Evolutionary conservation across 169 alveolate genomes (phyloP).

Genomic region (Cryptosporidium sp.): DNA sequence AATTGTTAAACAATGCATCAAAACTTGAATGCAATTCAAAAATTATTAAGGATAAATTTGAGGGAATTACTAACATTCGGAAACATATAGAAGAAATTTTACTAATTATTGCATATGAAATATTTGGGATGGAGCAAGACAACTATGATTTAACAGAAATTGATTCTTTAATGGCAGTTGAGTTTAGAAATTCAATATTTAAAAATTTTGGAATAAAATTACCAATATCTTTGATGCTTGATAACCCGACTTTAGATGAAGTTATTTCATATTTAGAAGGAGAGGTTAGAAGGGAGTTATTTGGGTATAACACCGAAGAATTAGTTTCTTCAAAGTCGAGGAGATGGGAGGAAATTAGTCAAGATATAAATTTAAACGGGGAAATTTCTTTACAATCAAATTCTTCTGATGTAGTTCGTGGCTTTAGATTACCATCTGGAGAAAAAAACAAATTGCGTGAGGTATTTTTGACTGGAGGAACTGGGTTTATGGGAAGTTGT

Average conservation of each 20-base stretch:
- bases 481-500: constrained; percentile 75
- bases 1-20: not conserved
- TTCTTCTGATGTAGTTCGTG: not conserved
- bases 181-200: constrained; percentile 76
- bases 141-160: constrained; percentile 66
- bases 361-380: constrained; percentile 13
- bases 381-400: not conserved
- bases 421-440: constrained; percentile 65
- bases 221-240: constrained; percentile 79
- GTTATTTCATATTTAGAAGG: constrained; percentile 26
- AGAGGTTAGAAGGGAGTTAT: constrained; percentile 15
- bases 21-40: not conserved
- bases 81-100: constrained; percentile 25
- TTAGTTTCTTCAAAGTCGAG: constrained; percentile 23
- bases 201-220: constrained; percentile 73
- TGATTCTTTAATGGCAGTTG: constrained; percentile 81
- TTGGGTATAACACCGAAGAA: constrained; percentile 18
- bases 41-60: constrained; percentile 32
- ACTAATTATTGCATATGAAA: constrained; percentile 27
- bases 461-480: constrained; percentile 74
- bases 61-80: constrained; percentile 8
- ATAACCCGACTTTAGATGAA: constrained; percentile 76
- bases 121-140: constrained; percentile 25
- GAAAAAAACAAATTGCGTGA: not conserved
- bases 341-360: constrained; percentile 65